Base-by-base conservation (phyloP, 768 basidiomycete genomes). In the Chalciporus pseudorubinellus region DNA sequence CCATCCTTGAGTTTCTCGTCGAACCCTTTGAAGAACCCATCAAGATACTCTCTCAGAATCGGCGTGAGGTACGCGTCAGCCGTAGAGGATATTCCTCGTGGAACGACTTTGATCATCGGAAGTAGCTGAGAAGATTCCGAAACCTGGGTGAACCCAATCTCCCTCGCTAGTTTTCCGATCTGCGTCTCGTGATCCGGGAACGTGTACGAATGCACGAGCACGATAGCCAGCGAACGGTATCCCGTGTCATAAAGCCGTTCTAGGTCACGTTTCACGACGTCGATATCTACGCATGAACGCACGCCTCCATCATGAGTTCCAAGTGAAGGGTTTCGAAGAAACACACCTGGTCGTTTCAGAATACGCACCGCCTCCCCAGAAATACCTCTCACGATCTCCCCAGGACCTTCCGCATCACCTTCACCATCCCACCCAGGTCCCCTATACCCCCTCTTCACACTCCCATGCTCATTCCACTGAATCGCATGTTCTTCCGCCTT, bases 31-130 rank as follows among this genome's bases (percentile, higher is more conserved):
- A 94, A 95, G 75, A 98, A 98, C 0, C 92, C 92, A 55, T 93
- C 88, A 4, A 98, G 77, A 62, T 98, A 98, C 12, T 83, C 78
- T 10, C 77, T 70, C 21, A 97, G 70, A 55, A 97, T 89, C 13
- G 95, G 95, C 0, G 94, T 97, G 34, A 98, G 83, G 68, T 98
- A 98, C 1, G 95, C 95, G 59, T 98, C 95, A 1, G 92, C 95
- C 0, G 93, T 95, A 1, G 91, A 89, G 0, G 92, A 95, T 10
- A 89, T 84, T 2, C 92, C 95, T 0, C 95, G 87, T 1, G 93
- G 89, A 10, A 97, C 91, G 79, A 95, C 89, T 71, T 93, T 93
- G 76, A 95, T 95, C 89, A 92, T 92, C 3, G 92, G 89, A 24
- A 92, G 78, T n/a, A 95, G 76, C 54, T 85, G 82, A 3, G 90